A percentile compares a stretch with the other conserved stretches of the same genome.
Conservation (phyloP, 768 basidiomycete genomes). For the Pisolithus tinctorius region DNA sequence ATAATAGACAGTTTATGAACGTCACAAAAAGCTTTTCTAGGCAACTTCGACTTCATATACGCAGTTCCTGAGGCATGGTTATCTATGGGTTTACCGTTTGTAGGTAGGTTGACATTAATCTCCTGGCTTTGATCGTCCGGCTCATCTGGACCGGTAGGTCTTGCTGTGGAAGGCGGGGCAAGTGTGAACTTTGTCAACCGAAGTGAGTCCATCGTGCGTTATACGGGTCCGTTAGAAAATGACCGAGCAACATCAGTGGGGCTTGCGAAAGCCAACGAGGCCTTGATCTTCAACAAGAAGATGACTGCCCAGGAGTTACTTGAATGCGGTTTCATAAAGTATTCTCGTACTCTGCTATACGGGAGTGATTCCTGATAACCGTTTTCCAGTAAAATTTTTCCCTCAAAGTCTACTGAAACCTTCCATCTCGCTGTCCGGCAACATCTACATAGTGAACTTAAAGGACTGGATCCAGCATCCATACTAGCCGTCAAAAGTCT, state of each 20-base stretch:
- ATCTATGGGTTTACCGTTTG: constrained; percentile 59
- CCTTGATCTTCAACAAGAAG: constrained; percentile 64
- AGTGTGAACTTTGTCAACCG: constrained; percentile 63
- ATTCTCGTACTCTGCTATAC: constrained; percentile 7
- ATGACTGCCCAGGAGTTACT: constrained; percentile 52
- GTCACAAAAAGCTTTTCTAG: constrained; percentile 45
- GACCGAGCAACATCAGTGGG: constrained; percentile 44
- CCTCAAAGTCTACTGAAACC: constrained; percentile 39
- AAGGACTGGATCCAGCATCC: constrained; percentile 51
- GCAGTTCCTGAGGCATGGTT: constrained; percentile 55
- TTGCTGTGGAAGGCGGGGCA: constrained; percentile 62
- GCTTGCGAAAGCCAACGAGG: constrained; percentile 62
- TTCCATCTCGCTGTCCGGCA: constrained; percentile 50
- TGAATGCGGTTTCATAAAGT: constrained; percentile 63
- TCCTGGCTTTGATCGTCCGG: background rate
- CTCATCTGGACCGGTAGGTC: constrained; percentile 33
- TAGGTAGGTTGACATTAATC: constrained; percentile 32
- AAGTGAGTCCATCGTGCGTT: constrained; percentile 36
- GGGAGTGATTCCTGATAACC: background rate
- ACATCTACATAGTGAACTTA: constrained; percentile 46
- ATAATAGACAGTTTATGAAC: background rate
- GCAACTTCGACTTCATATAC: constrained; percentile 72
- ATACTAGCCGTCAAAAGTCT: constrained; percentile 47
- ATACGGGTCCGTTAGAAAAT: background rate
- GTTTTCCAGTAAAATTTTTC: constrained; percentile 49